Evolutionary conservation across 371 early-diverging fungal genomes (phyloP).

Genomic region (Apophysomyces elegans): DNA sequence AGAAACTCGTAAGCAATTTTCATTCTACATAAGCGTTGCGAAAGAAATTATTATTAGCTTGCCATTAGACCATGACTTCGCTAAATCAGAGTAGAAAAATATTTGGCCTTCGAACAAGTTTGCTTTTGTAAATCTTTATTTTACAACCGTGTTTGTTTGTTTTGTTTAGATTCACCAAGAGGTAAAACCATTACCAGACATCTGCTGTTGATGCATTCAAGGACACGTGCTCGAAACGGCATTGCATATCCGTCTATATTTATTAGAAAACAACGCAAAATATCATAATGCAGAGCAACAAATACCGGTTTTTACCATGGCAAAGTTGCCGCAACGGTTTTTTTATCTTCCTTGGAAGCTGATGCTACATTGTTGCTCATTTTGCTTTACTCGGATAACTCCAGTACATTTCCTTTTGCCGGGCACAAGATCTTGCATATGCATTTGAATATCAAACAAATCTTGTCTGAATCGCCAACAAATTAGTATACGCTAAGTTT

Average conservation of each 20-base stretch:
- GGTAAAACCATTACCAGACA: too few relatives aligned
- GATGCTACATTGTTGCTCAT: not conserved
- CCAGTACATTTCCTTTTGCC: not conserved
- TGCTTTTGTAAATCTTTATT: too few relatives aligned
- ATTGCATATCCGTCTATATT: conserved; percentile 4
- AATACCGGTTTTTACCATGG: not conserved
- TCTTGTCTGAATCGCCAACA: too few relatives aligned
- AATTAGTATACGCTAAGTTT: too few relatives aligned
- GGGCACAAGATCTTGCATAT: not conserved
- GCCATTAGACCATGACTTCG: too few relatives aligned
- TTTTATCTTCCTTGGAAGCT: not conserved
- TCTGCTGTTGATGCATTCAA: not conserved
- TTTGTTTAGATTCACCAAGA: too few relatives aligned
- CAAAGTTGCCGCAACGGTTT: not conserved
- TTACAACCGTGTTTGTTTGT: too few relatives aligned
- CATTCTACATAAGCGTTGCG: too few relatives aligned
- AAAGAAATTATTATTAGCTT: too few relatives aligned
- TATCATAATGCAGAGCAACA: not conserved
- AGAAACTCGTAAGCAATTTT: too few relatives aligned
- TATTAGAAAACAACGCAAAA: not conserved
- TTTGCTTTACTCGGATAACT: conserved; percentile 2
- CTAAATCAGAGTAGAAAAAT: too few relatives aligned
- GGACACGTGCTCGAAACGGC: not conserved
- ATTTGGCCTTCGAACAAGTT: too few relatives aligned
- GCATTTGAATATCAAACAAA: not conserved